Evolutionary conservation across 1,284 basidiomycete species (phyloP), one percentile per base, ranked within the genome.

Genomic region (Exobasidium rhododendri): DNA sequence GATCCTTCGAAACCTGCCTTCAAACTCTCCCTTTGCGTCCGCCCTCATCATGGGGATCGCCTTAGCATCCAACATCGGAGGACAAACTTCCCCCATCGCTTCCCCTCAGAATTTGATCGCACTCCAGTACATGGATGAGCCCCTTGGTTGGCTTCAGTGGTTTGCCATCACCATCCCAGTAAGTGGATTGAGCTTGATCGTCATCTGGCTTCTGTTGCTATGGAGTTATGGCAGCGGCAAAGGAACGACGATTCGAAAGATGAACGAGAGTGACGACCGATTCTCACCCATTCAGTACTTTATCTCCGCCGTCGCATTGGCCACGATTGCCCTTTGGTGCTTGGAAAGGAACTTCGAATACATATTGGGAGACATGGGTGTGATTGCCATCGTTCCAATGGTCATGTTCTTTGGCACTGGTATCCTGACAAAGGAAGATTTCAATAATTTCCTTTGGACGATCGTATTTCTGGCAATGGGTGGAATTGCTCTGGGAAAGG

Each of bases 31-130:
- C 2, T 97, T 97, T 80, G 91, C 88, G 0, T 91, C 91, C 52
- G 92, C 91, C 75, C 83, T 98, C 50, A 94, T 98, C 69, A 86
- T 98, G 68, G 94, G 90, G 7, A 98, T 98, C 65, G 96, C 96
- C 0, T 85, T 99, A 3, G 93, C 94, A 0, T 92, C 94, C 32
- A 98, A 98, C 81, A 94, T 98, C 64, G 96, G 96, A n/a, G 93
- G 93, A 0, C 92, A 94, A 81, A 90, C 88, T 59, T 97, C 92
- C 1, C 93, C 92, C 3, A 82, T 82, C 59, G 96, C 94, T 0
- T 96, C 93, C 0, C 94, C 96, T 0, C 96, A 99, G 81, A 99
- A 98, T 80, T 85, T 97, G 29, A 97, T 98, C 70, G 94, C 94
- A 2, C 83, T 97, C 11, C 83, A 86, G 52, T 86, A 85, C 31